Percentiles rank a stretch among this genome's conserved stretches.
Evolutionary conservation across 2,329 filamentous ascomycete genomes (phyloP).

Genomic region (Colletotrichum magnum): DNA sequence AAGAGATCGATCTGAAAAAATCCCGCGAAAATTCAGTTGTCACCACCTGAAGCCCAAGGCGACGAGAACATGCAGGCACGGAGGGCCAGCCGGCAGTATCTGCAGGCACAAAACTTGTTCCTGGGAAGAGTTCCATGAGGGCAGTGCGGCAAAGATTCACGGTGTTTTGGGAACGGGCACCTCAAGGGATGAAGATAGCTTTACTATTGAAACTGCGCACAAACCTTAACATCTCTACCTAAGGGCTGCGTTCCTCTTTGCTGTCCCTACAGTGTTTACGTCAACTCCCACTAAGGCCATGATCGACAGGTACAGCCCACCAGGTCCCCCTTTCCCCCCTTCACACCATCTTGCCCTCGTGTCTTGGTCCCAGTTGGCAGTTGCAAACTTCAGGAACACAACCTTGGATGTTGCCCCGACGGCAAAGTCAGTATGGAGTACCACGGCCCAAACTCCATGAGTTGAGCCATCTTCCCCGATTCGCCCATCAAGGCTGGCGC

Average conservation of each 20-base stretch:
- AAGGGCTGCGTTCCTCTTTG: constrained; percentile 3
- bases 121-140: background rate
- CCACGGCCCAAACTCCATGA: constrained; percentile 11
- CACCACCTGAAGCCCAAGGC: constrained; percentile 13
- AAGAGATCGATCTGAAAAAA: constrained; percentile 15
- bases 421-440: constrained; percentile 8
- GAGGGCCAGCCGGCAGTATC: constrained; percentile 3
- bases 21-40: constrained; percentile 5
- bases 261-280: constrained; percentile 14
- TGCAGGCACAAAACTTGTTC: constrained; percentile 33
- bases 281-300: constrained; percentile 28
- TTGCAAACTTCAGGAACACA: constrained; percentile 15
- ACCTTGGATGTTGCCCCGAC: constrained; percentile 9
- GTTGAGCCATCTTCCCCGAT: constrained; percentile 31
- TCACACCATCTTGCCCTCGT: constrained; percentile 33
- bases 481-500: constrained; percentile 15
- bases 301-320: constrained; percentile 38
- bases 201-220: background rate
- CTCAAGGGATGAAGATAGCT: too few relatives aligned
- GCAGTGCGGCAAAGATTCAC: background rate
- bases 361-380: constrained; percentile 21
- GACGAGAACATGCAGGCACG: constrained; percentile 18
- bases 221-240: background rate
- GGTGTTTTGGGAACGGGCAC: too few relatives aligned
- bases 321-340: background rate